Conservation (phyloP, 495 filamentous ascomycete genomes). For the Penicillium paradoxum region DNA sequence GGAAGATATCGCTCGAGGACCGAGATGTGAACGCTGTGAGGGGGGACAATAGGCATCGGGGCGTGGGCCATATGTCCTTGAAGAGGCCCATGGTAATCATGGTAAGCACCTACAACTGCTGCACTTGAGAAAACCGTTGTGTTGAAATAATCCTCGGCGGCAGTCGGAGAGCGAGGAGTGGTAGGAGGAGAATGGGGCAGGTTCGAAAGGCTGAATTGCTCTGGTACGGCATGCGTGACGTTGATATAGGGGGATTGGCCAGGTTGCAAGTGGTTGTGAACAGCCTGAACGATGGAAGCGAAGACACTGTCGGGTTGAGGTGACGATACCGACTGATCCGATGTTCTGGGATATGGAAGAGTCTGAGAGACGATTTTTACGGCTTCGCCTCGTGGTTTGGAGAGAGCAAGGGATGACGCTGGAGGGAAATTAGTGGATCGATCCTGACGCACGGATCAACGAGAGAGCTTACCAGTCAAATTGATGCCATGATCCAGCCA, state of each 20-base stretch:
- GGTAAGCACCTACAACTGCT: conserved; percentile 50
- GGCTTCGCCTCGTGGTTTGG: conserved; percentile 36
- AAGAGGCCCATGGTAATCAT: conserved; percentile 49
- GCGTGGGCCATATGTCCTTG: conserved; percentile 37
- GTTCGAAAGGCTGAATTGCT: conserved; percentile 57
- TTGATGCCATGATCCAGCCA: conserved; percentile 45
- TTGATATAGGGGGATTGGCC: conserved; percentile 53
- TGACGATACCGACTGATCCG: conserved; percentile 36
- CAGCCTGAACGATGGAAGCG: conserved; percentile 46
- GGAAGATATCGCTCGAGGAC: conserved; percentile 70
- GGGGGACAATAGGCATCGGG: conserved; percentile 60
- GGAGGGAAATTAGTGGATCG: conserved; percentile 10
- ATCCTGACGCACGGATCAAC: neutral
- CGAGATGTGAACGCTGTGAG: conserved; percentile 58
- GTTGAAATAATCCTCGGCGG: conserved; percentile 52
- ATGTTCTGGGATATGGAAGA: conserved; percentile 54
- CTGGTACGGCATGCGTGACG: conserved; percentile 58
- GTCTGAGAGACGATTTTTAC: conserved; percentile 59
- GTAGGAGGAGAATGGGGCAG: conserved; percentile 57
- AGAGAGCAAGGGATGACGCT: conserved; percentile 36
- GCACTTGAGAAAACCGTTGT: conserved; percentile 53
- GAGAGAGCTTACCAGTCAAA: conserved; percentile 34
- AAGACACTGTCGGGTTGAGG: conserved; percentile 41
- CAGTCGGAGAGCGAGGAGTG: conserved; percentile 48
- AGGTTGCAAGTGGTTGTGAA: conserved; percentile 46